Evolutionary conservation across 495 filamentous ascomycete species (phyloP).

Genomic region (Aspergillus nanangensis): DNA sequence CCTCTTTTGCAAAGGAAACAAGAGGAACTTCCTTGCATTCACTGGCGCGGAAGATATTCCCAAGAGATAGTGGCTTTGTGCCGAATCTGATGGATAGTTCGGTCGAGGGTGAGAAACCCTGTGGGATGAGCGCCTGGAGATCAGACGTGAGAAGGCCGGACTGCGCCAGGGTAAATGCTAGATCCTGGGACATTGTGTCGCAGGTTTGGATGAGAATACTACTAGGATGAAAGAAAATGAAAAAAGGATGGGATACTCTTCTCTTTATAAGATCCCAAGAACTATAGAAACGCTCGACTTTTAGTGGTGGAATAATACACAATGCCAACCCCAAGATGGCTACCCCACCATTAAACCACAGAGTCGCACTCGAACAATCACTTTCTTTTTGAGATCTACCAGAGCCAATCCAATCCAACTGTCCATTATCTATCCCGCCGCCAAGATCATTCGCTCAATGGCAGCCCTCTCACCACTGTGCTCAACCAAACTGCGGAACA

Average conservation of each 20-base stretch:
- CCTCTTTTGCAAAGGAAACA: slow-evolving; percentile 11
- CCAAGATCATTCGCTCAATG: slow-evolving; percentile 10
- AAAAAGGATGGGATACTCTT: too few species aligned
- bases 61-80: slow-evolving; percentile 1
- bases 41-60: slow-evolving; percentile 12
- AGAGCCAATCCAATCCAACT: too few species aligned
- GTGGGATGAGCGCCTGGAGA: slow-evolving; percentile 7
- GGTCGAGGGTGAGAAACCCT: slow-evolving; percentile 4
- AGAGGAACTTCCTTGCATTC: slow-evolving; percentile 8
- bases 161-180: slow-evolving; percentile 2
- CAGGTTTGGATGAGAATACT: too few species aligned
- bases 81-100: slow-evolving; percentile 7
- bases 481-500: slow-evolving; percentile 63
- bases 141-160: slow-evolving; percentile 4
- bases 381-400: too few species aligned
- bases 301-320: background rate
- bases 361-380: too few species aligned
- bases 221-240: too few species aligned
- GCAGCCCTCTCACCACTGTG: slow-evolving; percentile 59
- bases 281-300: background rate
- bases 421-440: background rate
- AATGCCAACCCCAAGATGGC: background rate
- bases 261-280: too few species aligned
- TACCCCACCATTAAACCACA: background rate
- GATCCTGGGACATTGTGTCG: slow-evolving; percentile 3